Conservation (phyloP, 176 grass and related monocot species). For the Oryza longistaminata region DNA sequence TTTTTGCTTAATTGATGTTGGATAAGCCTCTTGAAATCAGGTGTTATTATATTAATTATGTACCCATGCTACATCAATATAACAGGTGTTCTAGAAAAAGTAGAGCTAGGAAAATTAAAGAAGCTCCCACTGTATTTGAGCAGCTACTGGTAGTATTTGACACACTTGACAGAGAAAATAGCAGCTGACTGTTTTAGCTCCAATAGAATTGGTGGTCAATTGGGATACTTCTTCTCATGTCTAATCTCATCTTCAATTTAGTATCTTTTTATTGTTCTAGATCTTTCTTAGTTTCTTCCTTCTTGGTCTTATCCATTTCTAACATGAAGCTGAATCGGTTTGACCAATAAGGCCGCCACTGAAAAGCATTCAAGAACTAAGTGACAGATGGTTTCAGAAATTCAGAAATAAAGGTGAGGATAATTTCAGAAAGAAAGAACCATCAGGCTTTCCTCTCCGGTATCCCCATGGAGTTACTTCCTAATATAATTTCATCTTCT, state of each 20-base stretch:
- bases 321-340: not conserved
- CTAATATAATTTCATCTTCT: not conserved
- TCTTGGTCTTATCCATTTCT: constrained; percentile 32
- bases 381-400: not conserved
- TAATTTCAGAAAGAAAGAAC: not conserved
- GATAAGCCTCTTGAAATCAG: not conserved
- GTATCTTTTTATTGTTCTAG: constrained; percentile 17
- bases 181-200: not conserved
- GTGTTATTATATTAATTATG: not conserved
- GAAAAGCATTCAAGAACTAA: not conserved
- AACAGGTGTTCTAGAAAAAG: not conserved
- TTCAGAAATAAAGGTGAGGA: not conserved
- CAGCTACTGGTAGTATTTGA: not conserved
- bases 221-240: constrained; percentile 17
- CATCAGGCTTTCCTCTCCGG: not conserved
- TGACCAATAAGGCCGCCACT: constrained; percentile 16
- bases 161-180: constrained; percentile 3
- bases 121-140: not conserved
- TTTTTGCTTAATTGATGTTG: not conserved
- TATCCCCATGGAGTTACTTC: not conserved
- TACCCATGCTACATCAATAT: not conserved
- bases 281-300: constrained; percentile 5
- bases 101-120: not conserved
- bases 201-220: constrained; percentile 23
- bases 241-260: not conserved